Evolutionary conservation across 2,329 filamentous ascomycete species (phyloP).

Genomic region (Phoma herbarum): DNA sequence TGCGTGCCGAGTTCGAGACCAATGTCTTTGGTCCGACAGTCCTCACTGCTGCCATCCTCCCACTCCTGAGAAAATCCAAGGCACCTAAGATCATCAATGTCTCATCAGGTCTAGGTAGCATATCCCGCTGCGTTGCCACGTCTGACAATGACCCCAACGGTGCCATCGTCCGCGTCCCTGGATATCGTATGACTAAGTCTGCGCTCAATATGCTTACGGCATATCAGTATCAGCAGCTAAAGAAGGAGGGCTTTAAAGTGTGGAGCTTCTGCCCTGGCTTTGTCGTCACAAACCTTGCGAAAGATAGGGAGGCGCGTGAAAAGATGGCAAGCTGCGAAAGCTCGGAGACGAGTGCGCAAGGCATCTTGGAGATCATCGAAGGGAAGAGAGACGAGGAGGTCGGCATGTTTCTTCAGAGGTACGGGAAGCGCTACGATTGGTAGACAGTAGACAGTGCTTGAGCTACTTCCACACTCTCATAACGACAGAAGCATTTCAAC

Average conservation of each 20-base stretch:
- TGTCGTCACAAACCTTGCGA: conserved; percentile 39
- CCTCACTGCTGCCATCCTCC: conserved; percentile 44
- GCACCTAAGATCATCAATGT: conserved; percentile 49
- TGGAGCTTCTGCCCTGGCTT: conserved; percentile 46
- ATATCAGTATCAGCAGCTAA: conserved; percentile 52
- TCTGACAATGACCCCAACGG: conserved; percentile 20
- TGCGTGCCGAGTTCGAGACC: conserved; percentile 45
- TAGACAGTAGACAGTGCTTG: conserved; percentile 12
- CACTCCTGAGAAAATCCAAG: conserved; percentile 46
- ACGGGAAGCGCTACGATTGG: conserved; percentile 36
- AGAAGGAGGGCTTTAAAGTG: conserved; percentile 36
- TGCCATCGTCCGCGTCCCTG: conserved; percentile 18
- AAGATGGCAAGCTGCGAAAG: conserved; percentile 33
- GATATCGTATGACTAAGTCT: conserved; percentile 49
- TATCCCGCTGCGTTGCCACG: conserved; percentile 25
- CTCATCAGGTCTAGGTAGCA: conserved; percentile 46
- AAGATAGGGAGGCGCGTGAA: conserved; percentile 31
- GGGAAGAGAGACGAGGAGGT: conserved; percentile 43
- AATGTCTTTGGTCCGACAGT: conserved; percentile 50
- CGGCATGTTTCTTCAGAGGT: conserved; percentile 35
- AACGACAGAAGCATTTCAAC: neutral
- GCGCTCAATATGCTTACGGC: conserved; percentile 50
- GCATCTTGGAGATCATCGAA: conserved; percentile 43
- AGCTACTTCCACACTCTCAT: neutral
- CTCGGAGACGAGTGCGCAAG: conserved; percentile 45